Conservation (phyloP, 2,329 filamentous ascomycete species). For the Sordariomycetes sp. region DNA sequence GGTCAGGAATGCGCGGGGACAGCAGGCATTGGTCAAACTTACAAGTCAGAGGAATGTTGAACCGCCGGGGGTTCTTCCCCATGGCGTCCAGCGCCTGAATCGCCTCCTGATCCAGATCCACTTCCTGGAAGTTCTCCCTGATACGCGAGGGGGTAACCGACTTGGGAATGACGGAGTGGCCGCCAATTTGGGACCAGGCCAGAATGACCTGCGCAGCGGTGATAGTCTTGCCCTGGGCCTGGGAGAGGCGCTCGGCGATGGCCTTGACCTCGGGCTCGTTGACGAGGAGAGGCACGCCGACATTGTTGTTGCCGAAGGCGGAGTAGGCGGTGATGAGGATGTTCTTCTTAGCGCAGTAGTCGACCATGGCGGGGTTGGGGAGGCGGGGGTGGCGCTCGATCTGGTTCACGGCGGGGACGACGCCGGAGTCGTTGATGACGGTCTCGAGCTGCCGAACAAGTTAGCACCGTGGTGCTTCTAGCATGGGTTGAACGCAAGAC, state of each 20-base stretch:
- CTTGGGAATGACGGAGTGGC: slow-evolving; percentile 64
- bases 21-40: slow-evolving; percentile 10
- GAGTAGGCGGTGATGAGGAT: slow-evolving; percentile 58
- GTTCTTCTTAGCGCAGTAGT: slow-evolving; percentile 46
- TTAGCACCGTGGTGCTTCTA: slow-evolving; percentile 7
- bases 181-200: slow-evolving; percentile 44
- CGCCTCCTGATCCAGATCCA: slow-evolving; percentile 44
- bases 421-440: slow-evolving; percentile 42
- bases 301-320: slow-evolving; percentile 32
- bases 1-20: slow-evolving; percentile 6
- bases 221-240: neutral
- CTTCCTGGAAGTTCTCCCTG: slow-evolving; percentile 54
- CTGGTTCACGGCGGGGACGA: slow-evolving; percentile 51
- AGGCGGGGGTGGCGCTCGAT: slow-evolving; percentile 55
- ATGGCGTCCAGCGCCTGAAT: slow-evolving; percentile 48
- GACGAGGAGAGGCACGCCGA: slow-evolving; percentile 35
- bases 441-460: slow-evolving; percentile 25
- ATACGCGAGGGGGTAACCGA: slow-evolving; percentile 56
- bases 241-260: slow-evolving; percentile 29
- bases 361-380: slow-evolving; percentile 40
- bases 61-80: slow-evolving; percentile 34
- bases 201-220: slow-evolving; percentile 15
- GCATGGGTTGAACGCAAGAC: neutral
- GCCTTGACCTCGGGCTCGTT: slow-evolving; percentile 42
- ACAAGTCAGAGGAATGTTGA: slow-evolving; percentile 30